Conservation (phyloP, 352 stramenopile genomes). For the Phytophthora kernoviae region DNA sequence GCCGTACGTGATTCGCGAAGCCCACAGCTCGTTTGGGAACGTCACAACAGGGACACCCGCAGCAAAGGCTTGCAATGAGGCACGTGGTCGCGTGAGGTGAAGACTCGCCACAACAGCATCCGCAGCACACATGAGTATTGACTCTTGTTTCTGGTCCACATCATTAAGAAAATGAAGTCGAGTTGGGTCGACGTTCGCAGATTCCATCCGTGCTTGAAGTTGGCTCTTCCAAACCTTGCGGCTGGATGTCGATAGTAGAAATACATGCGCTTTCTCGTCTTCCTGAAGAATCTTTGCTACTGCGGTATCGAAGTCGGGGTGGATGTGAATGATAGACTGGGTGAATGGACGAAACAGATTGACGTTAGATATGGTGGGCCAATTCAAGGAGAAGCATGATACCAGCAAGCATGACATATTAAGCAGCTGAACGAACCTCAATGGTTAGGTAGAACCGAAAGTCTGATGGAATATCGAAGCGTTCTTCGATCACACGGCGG, state of each 20-base stretch:
- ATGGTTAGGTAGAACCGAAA: constrained; percentile 31
- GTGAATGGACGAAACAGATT: not conserved
- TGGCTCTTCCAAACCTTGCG: constrained; percentile 60
- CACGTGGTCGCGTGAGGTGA: constrained; percentile 51
- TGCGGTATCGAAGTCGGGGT: constrained; percentile 71
- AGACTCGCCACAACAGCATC: constrained; percentile 69
- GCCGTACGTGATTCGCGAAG: constrained; percentile 60
- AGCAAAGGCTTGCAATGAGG: constrained; percentile 63
- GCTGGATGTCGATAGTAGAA: constrained; percentile 58
- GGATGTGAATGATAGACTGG: constrained; percentile 75
- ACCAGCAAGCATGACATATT: too few relatives aligned
- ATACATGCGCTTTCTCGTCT: constrained; percentile 61
- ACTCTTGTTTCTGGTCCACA: constrained; percentile 57
- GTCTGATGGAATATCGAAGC: constrained; percentile 53
- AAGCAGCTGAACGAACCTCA: not conserved
- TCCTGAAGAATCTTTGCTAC: constrained; percentile 47
- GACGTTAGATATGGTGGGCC: too few relatives aligned
- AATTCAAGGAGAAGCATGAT: too few relatives aligned
- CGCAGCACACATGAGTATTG: constrained; percentile 50
- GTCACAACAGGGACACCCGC: constrained; percentile 71
- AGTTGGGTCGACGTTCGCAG: constrained; percentile 17
- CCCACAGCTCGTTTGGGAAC: constrained; percentile 60
- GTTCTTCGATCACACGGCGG: constrained; percentile 50
- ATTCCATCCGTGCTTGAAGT: constrained; percentile 50
- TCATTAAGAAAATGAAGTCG: constrained; percentile 70